Base-by-base conservation (phyloP, 371 early-diverging fungal genomes). In the Mortierella sp. region DNA sequence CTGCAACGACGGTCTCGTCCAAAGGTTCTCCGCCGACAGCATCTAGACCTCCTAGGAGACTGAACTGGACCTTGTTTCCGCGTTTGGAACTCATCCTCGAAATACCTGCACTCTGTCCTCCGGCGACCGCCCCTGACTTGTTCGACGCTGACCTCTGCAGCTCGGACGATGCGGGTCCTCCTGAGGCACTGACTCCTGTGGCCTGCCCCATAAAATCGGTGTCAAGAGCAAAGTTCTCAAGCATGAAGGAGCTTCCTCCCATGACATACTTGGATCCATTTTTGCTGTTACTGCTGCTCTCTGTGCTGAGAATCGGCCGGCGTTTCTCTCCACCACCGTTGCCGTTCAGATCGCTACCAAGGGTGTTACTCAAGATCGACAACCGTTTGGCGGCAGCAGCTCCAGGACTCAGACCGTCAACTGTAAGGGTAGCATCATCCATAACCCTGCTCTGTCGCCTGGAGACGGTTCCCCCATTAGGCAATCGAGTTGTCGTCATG, bases 21-120 rank as follows among this genome's bases (percentile, higher is more conserved):
- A 84, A 44, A 4, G 73, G 70, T 6, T 56, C 16, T 60, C 21
- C 49, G 21, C 21, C 29, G 24, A 32, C 24, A 10, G 48, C 70
- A 41, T 55, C 41, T 14, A 32, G 24, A 18, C 35, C 75, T 6
- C 35, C 41, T 16, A 75, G 32, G 32, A 78, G 43, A 35, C 55
- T 74, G 49, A 82, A 77, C 14, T 73, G 77, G 75, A 82, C 82
- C 75, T 77, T 82, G 71, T 63, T 82, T 11, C 51, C 63, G 55
- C 82, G 74, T 41, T 72, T 81, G n/a, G 81, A 81, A 2, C 58
- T 60, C 24, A 24, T 60, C 70, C 81, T 76, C 6, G 77, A 76
- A 35, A 80, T 43, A 21, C 51, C 51, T 24, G 48, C 43, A 35
- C 43, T 11, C 21, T 1, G 29, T 29, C 63, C 63, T 63, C 18